Base-by-base conservation (phyloP, 2,329 filamentous ascomycete genomes). In the Aspergillus sp. region DNA sequence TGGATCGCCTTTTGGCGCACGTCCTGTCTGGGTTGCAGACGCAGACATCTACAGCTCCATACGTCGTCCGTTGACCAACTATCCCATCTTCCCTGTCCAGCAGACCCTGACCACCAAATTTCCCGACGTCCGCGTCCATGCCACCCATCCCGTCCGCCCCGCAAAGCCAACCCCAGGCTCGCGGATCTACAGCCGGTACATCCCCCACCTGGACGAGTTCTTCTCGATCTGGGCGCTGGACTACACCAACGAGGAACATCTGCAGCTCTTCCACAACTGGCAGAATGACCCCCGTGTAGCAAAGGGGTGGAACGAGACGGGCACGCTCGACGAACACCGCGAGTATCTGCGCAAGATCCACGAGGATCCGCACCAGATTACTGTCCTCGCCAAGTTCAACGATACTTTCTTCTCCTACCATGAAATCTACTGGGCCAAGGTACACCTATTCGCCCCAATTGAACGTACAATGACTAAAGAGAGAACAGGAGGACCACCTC, bases 261-360 rank as follows among this genome's bases (percentile, higher is more conserved):
- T 90, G 40, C 68, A 72, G 11, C 72, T 88, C 5, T 90, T 91
- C 72, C 82, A 90, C 66, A 75, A 74, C 44, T 91, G 87, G 87
- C 86, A 90, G 67, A 91, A 91, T 59, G 86, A 90, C 59, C 86
- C 86, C 41, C 83, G 87, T 40, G 87, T 91, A 29, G 85, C 85
- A 4, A 79, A 84, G 58, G 86, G 86, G 4, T 90, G 87, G 87
- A 87, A 88, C 59, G 82, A 88, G 69, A 86, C 83, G 1, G 87
- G 86, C 29, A 86, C 85, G 1, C 66, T 88, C 38, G 85, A 88
- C 28, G 76, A 90, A 62, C 87, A 90, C 64, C 76, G 80, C 48
- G 77, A 82, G 56, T 90, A 91, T 63, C 74, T 90, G 40, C 74
- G 77, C 28, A 77, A 78, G 51, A 74, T 85, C 43, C 81, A 88